These are phyloP conservation scores for Tripidium arundinaceum DNA, from an alignment of 202 grass and related monocot genomes.

Conservation along the genomic window DNA sequence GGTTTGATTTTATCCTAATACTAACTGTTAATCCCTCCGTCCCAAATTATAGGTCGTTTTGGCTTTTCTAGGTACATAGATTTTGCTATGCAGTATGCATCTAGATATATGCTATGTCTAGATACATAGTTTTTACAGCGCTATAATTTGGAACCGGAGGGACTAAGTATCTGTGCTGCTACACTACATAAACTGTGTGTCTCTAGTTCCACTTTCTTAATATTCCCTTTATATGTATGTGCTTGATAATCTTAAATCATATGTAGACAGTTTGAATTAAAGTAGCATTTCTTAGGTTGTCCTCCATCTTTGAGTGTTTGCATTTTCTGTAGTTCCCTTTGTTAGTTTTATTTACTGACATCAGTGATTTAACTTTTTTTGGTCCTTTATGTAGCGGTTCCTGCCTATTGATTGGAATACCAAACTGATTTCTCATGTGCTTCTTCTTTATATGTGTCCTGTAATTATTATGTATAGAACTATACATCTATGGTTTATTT, in stretches of 20 bases:
- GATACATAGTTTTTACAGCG: background rate
- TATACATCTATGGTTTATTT: slow-evolving; percentile 2
- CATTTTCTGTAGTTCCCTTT: background rate
- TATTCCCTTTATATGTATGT: slow-evolving; percentile 8
- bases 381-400: background rate
- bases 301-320: background rate
- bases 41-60: background rate
- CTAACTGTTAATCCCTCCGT: background rate
- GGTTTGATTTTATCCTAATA: background rate
- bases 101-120: background rate
- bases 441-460: background rate
- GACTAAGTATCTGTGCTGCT: background rate
- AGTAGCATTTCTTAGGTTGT: background rate
- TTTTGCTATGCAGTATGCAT: background rate
- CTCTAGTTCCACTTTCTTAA: background rate
- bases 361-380: background rate
- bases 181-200: background rate
- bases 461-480: background rate
- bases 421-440: background rate
- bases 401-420: background rate
- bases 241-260: background rate
- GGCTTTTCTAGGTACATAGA: background rate
- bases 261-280: background rate
- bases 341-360: background rate
- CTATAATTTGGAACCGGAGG: background rate